Conservation (phyloP, 2,329 filamentous ascomycete species). For the Neospermospora avenae region DNA sequence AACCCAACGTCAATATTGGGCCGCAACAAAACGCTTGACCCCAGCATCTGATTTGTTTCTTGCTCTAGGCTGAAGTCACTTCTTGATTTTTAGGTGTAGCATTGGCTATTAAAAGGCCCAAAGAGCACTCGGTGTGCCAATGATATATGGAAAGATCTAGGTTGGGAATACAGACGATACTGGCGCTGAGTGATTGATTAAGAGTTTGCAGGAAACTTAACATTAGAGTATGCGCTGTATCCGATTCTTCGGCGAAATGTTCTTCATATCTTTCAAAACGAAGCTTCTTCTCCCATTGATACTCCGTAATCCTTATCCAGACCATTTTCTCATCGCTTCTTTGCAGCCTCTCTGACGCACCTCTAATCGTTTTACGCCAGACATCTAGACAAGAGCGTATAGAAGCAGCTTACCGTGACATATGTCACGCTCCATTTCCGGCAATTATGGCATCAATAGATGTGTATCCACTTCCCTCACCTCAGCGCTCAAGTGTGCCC, state of each 20-base stretch:
- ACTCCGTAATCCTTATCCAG: too few relatives aligned
- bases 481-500: not conserved
- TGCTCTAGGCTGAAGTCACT: not conserved
- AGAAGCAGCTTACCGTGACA: too few relatives aligned
- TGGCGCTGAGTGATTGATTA: not conserved
- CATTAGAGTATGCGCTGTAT: not conserved
- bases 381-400: too few relatives aligned
- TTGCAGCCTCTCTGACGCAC: too few relatives aligned
- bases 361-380: too few relatives aligned
- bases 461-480: slow-evolving; percentile 1
- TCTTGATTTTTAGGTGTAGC: not conserved
- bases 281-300: not conserved
- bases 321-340: too few relatives aligned
- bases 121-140: slow-evolving; percentile 1
- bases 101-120: not conserved
- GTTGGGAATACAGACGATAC: not conserved
- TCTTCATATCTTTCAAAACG: not conserved
- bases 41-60: not conserved
- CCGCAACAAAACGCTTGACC: not conserved
- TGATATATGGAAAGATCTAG: not conserved
- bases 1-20: not conserved
- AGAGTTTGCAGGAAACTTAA: not conserved
- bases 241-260: not conserved
- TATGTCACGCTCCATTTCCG: not conserved
- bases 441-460: slow-evolving; percentile 1